A percentile compares a stretch with the other conserved stretches of the same genome.
phyloP scores from a whole-genome alignment of 202 grass and related monocot genomes.

The Carex sylvatica region DNA sequence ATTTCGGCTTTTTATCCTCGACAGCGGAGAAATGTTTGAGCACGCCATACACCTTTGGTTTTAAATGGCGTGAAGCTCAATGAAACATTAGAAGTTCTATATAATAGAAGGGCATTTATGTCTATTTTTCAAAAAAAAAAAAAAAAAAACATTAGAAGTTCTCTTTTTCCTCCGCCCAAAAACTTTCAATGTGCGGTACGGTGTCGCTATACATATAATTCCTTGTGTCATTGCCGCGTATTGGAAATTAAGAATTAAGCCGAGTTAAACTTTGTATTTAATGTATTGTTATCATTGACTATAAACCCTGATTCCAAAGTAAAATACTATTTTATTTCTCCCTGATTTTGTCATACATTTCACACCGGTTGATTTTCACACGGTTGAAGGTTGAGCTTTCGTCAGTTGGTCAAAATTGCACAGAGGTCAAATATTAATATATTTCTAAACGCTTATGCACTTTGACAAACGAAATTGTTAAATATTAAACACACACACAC shows the following conservation, averaged over 20 bases:
- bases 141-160: too few relatives aligned
- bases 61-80: too few relatives aligned
- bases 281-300: background rate
- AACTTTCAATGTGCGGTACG: too few relatives aligned
- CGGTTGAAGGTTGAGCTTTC: background rate
- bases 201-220: background rate
- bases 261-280: background rate
- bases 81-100: too few relatives aligned
- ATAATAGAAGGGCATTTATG: too few relatives aligned
- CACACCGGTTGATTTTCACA: background rate
- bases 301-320: background rate
- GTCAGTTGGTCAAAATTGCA: background rate
- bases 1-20: too few relatives aligned
- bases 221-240: background rate
- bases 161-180: too few relatives aligned
- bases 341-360: background rate
- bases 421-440: conserved; percentile 4
- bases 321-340: background rate
- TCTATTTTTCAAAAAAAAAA: too few relatives aligned
- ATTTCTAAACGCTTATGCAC: background rate
- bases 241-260: background rate
- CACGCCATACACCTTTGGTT: too few relatives aligned
- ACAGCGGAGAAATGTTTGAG: too few relatives aligned
- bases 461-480: background rate
- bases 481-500: too few relatives aligned